Conservation (phyloP, 768 basidiomycete species). For the Suillus hirtellus region DNA sequence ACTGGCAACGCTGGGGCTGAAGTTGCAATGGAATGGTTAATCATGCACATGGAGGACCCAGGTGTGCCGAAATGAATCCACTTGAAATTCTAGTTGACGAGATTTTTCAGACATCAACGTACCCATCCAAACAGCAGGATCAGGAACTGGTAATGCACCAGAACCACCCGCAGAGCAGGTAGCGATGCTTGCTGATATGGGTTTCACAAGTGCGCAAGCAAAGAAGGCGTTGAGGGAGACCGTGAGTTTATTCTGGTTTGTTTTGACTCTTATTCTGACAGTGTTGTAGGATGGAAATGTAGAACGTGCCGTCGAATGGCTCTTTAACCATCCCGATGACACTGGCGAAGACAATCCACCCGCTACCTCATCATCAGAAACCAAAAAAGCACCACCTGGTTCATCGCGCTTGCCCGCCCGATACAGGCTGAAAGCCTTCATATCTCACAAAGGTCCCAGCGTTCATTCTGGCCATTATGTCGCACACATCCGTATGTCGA, state of each 20-base stretch:
- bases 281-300: constrained; percentile 58
- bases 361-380: constrained; percentile 21
- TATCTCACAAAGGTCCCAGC: constrained; percentile 95
- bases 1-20: constrained; percentile 79
- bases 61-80: constrained; percentile 43
- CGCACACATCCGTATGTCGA: constrained; percentile 59
- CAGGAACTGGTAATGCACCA: constrained; percentile 30
- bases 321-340: constrained; percentile 93
- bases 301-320: constrained; percentile 93
- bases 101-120: constrained; percentile 76
- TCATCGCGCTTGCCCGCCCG: constrained; percentile 64
- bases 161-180: constrained; percentile 76
- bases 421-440: constrained; percentile 88
- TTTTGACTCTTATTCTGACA: not conserved
- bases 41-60: constrained; percentile 92
- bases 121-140: constrained; percentile 50
- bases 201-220: constrained; percentile 83
- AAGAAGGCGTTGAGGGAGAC: constrained; percentile 86
- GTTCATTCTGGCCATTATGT: constrained; percentile 96
- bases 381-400: constrained; percentile 43
- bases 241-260: constrained; percentile 43
- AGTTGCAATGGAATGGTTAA: constrained; percentile 94
- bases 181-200: constrained; percentile 82
- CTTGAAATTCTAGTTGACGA: not conserved
- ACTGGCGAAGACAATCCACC: constrained; percentile 56